Evolutionary conservation across 164 flowering plant species (phyloP).

Genomic region (Litsea cubeba): DNA sequence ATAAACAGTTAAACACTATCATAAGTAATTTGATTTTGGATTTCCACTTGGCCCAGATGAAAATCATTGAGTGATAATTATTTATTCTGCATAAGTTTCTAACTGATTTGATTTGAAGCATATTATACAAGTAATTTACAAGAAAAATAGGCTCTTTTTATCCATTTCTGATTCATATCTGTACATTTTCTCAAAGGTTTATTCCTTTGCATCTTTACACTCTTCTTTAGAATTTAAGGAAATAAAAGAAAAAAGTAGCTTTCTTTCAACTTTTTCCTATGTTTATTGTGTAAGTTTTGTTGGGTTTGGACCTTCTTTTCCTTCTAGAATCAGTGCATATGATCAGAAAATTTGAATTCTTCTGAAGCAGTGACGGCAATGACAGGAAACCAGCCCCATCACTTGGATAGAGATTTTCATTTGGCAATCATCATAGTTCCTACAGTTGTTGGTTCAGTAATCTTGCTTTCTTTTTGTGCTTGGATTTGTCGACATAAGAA

Average conservation of each 20-base stretch:
- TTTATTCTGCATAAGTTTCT: neutral
- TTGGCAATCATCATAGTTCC: constrained; percentile 21
- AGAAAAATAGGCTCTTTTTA: neutral
- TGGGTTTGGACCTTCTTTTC: neutral
- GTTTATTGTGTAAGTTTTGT: neutral
- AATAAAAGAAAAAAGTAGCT: neutral
- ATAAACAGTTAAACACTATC: neutral
- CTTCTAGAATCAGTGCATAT: neutral
- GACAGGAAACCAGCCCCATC: constrained; percentile 10
- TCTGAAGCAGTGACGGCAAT: constrained; percentile 7
- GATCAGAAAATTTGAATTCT: neutral
- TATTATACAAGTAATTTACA: neutral
- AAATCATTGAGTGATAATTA: too few species aligned
- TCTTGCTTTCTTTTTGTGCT: constrained; percentile 15
- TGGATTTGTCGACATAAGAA: constrained; percentile 18
- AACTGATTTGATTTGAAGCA: neutral
- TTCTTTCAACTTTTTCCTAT: neutral
- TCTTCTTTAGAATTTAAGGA: neutral
- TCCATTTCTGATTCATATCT: neutral
- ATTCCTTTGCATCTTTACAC: neutral
- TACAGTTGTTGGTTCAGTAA: constrained; percentile 12
- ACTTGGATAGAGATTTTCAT: constrained; percentile 19
- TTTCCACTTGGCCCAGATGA: too few species aligned
- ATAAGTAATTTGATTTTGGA: neutral
- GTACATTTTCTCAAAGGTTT: neutral